Percentiles rank a stretch among this genome's conserved stretches.
These are phyloP conservation scores for Brettanomyces custersianus DNA, from an alignment of 805 yeast genomes.

Conservation along the genomic window DNA sequence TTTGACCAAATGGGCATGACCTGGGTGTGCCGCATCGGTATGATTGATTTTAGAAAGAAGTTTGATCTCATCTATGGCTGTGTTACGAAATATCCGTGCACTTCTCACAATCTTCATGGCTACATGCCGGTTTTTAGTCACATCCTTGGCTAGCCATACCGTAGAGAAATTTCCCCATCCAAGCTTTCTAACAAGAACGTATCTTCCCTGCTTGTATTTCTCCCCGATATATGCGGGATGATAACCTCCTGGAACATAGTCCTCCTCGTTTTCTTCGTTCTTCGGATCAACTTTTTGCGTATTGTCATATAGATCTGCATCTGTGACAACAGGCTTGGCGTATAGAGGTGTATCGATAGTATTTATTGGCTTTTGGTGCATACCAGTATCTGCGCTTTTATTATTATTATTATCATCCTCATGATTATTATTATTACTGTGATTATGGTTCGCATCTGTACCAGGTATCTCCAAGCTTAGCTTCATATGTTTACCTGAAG, in stretches of 20 bases:
- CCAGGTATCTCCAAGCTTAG: not conserved
- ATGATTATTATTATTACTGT: not conserved
- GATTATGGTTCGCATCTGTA: not conserved
- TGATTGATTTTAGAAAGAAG: conserved; percentile 59
- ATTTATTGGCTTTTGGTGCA: not conserved
- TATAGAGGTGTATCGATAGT: not conserved
- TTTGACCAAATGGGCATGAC: conserved; percentile 73
- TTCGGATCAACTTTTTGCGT: conserved; percentile 27
- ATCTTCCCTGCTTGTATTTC: conserved; percentile 57
- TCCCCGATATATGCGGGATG: conserved; percentile 93
- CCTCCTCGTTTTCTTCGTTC: conserved; percentile 80
- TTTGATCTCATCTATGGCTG: conserved; percentile 90
- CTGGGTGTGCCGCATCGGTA: conserved; percentile 61
- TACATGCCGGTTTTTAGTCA: conserved; percentile 58
- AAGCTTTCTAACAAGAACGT: conserved; percentile 74
- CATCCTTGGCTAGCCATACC: conserved; percentile 78
- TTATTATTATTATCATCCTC: not conserved
- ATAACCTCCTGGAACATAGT: conserved; percentile 89
- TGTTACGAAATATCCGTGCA: conserved; percentile 84
- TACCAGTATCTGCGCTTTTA: not conserved
- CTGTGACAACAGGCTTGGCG: conserved; percentile 8
- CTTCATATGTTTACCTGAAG: not conserved
- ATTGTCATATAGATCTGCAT: conserved; percentile 29
- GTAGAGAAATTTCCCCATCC: conserved; percentile 99
- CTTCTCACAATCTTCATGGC: conserved; percentile 92